phyloP scores from a whole-genome alignment of 345 rosid species.

The Eucalyptus fibrosa region DNA sequence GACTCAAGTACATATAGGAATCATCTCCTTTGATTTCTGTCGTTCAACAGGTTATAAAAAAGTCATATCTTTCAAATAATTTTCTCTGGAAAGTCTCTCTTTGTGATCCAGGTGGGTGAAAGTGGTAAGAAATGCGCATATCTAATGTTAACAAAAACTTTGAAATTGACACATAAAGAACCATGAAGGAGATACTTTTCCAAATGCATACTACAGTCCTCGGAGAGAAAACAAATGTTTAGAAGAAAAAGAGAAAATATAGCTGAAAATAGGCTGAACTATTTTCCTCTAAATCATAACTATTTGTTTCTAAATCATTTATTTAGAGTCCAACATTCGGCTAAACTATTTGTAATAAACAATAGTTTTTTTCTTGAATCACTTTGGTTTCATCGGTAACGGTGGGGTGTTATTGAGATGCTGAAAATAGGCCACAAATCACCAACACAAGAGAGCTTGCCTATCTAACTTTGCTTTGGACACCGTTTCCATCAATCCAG shows the following conservation, averaged over 20 bases:
- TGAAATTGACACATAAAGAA: accelerated
- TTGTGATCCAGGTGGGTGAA: not conserved
- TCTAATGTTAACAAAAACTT: not conserved
- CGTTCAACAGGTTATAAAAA: accelerated
- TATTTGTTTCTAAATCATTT: no score
- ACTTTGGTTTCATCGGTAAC: no score
- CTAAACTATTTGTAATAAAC: no score
- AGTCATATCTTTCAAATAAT: not conserved
- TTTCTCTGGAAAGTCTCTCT: not conserved
- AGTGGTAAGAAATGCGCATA: not conserved
- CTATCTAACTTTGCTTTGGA: no score
- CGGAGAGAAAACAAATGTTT: not conserved
- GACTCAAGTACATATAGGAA: accelerated
- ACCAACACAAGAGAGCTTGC: no score
- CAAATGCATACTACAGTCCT: not conserved
- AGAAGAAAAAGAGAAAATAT: not conserved
- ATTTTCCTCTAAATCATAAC: not conserved
- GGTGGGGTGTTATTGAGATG: no score
- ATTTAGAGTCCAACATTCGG: no score
- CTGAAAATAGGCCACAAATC: no score
- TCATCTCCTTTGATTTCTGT: not conserved
- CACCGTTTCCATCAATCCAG: no score
- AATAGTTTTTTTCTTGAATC: no score
- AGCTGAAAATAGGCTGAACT: not conserved
- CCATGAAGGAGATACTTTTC: accelerated